Evolutionary conservation across 208 protist species (phyloP).

Genomic region (Chromosphaera perkinsii): DNA sequence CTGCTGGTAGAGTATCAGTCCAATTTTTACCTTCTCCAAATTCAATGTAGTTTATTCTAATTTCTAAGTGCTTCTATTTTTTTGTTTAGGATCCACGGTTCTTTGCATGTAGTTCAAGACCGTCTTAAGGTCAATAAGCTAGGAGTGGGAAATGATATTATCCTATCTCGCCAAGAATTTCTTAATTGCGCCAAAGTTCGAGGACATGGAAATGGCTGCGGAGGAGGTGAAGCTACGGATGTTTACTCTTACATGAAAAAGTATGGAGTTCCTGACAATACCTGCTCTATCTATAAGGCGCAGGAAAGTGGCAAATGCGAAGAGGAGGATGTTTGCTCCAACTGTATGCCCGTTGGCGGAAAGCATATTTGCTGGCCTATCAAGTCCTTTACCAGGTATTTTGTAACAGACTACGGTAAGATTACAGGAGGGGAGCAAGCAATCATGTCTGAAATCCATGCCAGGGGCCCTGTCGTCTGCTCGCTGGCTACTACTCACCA

Average conservation of each 20-base stretch:
- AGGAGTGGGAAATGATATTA: background rate
- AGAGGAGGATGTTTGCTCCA: too few species aligned
- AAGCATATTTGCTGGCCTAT: background rate
- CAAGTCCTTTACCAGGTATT: constrained; percentile 4
- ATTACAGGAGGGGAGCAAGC: constrained; percentile 35
- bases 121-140: too few species aligned
- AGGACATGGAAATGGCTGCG: constrained; percentile 7
- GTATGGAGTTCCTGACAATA: background rate
- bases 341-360: background rate
- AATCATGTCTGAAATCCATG: constrained; percentile 57
- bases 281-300: constrained; percentile 3
- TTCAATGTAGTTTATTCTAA: too few species aligned
- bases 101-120: too few species aligned
- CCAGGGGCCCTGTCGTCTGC: constrained; percentile 52
- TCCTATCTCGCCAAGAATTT: constrained; percentile 7
- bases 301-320: too few species aligned
- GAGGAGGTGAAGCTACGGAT: constrained; percentile 7
- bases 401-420: constrained; percentile 47
- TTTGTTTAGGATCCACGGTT: too few species aligned
- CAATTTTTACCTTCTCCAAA: too few species aligned
- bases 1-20: too few species aligned
- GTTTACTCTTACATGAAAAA: constrained; percentile 13
- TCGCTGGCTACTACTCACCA: constrained; percentile 35
- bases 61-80: too few species aligned
- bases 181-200: constrained; percentile 3